phyloP scores from a whole-genome alignment of 1,139 yeast species.

The Geotrichum klebahnii region DNA sequence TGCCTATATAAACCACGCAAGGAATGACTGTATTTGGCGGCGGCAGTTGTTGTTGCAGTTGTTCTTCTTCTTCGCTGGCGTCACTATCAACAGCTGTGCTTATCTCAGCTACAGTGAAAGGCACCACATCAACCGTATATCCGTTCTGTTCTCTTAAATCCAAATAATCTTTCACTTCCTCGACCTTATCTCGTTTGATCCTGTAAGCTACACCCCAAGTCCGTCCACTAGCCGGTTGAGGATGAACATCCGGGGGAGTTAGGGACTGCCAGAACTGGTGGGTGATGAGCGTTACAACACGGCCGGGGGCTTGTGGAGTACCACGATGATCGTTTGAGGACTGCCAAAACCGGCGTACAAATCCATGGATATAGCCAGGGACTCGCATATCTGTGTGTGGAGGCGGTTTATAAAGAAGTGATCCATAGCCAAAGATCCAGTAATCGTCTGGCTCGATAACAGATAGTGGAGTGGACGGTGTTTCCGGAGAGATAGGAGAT shows the following conservation, averaged over 20 bases:
- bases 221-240: constrained; percentile 44
- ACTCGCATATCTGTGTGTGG: constrained; percentile 61
- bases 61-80: constrained; percentile 6
- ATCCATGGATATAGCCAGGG: constrained; percentile 74
- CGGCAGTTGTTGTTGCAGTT: constrained; percentile 33
- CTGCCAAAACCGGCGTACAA: constrained; percentile 85
- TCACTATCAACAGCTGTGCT: constrained; percentile 33
- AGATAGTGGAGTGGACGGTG: constrained; percentile 10
- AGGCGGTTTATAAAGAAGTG: constrained; percentile 87
- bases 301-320: constrained; percentile 75
- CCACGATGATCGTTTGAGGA: constrained; percentile 88
- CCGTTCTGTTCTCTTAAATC: constrained; percentile 89
- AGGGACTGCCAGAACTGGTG: constrained; percentile 48
- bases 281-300: constrained; percentile 75
- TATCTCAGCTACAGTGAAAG: constrained; percentile 50
- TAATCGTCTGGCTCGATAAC: constrained; percentile 24
- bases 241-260: constrained; percentile 43
- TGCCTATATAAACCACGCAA: constrained; percentile 80
- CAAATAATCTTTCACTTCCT: constrained; percentile 59
- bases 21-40: constrained; percentile 46
- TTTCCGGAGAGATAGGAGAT: background rate
- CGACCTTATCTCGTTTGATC: constrained; percentile 62
- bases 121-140: constrained; percentile 65
- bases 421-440: constrained; percentile 92
- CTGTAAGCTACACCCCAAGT: constrained; percentile 85